Conservation (phyloP, 2,329 filamentous ascomycete species). For the Ambrosiella cleistominuta region DNA sequence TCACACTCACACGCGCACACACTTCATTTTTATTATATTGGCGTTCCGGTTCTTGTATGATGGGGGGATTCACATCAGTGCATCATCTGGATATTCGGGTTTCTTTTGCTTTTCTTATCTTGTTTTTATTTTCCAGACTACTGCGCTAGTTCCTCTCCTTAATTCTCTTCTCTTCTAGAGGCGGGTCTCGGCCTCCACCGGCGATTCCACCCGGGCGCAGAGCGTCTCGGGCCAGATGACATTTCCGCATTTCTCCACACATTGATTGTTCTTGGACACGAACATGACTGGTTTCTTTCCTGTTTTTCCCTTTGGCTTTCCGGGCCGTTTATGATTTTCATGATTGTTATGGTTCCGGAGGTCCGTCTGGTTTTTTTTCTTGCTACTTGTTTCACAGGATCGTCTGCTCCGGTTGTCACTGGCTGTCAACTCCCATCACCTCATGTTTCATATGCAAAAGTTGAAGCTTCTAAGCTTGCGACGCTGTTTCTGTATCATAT, state of each 20-base stretch:
- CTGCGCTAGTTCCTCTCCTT: neutral
- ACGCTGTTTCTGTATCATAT: too few relatives aligned
- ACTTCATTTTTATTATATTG: neutral
- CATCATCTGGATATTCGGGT: neutral
- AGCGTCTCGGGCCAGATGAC: neutral
- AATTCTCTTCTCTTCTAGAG: neutral
- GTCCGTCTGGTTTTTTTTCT: neutral
- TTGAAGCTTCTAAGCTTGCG: too few relatives aligned
- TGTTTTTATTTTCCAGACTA: neutral
- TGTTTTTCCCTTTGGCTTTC: conserved; percentile 9
- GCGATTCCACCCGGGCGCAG: neutral
- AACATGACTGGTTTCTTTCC: conserved; percentile 1
- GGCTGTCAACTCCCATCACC: too few relatives aligned
- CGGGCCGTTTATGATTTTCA: neutral
- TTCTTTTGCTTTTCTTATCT: neutral
- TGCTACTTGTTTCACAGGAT: neutral
- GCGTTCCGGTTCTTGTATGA: neutral
- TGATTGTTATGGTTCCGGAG: neutral
- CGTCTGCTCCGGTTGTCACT: neutral
- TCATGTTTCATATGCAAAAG: too few relatives aligned
- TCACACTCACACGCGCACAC: neutral
- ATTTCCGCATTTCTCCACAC: conserved; percentile 1
- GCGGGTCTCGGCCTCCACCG: neutral
- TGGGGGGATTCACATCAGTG: neutral
- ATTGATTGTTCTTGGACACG: neutral